Evolutionary conservation across 176 grass and related monocot genomes (phyloP).

Genomic region (Puya raimondii): DNA sequence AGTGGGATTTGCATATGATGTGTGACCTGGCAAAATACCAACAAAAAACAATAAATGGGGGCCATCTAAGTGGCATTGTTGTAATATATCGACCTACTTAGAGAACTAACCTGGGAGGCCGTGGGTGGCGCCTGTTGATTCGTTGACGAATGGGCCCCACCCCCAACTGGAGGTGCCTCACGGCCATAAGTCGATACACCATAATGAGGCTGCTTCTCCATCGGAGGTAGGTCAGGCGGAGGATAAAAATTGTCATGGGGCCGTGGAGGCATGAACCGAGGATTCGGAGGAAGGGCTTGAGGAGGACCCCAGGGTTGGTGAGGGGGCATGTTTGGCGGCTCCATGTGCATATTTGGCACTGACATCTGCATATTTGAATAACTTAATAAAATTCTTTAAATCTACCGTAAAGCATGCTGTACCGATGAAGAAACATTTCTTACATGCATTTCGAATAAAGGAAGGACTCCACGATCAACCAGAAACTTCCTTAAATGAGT

Average conservation of each 20-base stretch:
- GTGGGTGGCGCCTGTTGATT: slow-evolving; percentile 49
- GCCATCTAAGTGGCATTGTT: neutral
- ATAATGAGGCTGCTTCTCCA: slow-evolving; percentile 74
- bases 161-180: slow-evolving; percentile 35
- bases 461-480: slow-evolving; percentile 89
- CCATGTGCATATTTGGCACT: slow-evolving; percentile 49
- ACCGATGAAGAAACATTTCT: slow-evolving; percentile 14
- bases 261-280: slow-evolving; percentile 68
- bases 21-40: slow-evolving; percentile 43
- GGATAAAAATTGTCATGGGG: slow-evolving; percentile 69
- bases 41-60: neutral
- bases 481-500: slow-evolving; percentile 91
- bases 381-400: neutral
- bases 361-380: slow-evolving; percentile 40
- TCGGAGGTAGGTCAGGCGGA: slow-evolving; percentile 47
- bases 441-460: slow-evolving; percentile 78
- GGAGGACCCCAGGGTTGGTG: slow-evolving; percentile 71
- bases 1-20: slow-evolving; percentile 94
- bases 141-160: slow-evolving; percentile 27
- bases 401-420: neutral
- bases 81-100: slow-evolving; percentile 1
- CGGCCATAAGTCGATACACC: slow-evolving; percentile 73
- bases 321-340: slow-evolving; percentile 74
- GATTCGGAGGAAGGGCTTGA: slow-evolving; percentile 45
- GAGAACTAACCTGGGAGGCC: slow-evolving; percentile 56